Conservation (phyloP, 768 basidiomycete genomes). For the Suillus clintonianus region DNA sequence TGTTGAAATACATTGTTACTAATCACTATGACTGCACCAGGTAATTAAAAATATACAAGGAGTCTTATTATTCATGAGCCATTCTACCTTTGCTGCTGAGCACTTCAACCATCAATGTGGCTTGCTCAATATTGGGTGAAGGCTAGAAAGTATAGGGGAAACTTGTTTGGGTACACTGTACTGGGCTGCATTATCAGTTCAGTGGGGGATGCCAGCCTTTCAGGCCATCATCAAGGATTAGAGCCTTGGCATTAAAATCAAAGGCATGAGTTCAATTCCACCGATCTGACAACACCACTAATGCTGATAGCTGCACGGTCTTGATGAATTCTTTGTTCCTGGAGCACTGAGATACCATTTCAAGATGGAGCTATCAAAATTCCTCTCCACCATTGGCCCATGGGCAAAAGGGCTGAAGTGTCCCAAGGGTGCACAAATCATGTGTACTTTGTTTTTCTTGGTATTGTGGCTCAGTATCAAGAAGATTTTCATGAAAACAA, state of each 20-base stretch:
- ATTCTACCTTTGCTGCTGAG: neutral
- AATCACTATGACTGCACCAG: too few relatives aligned
- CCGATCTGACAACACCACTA: neutral
- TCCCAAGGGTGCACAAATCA: constrained; percentile 22
- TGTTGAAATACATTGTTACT: too few relatives aligned
- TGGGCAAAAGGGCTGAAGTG: constrained; percentile 23
- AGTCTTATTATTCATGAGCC: constrained; percentile 6
- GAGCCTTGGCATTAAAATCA: neutral
- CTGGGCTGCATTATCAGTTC: constrained; percentile 12
- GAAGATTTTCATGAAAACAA: constrained; percentile 13
- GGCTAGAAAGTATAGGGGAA: constrained; percentile 20
- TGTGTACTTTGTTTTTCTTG: constrained; percentile 27
- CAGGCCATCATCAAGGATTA: constrained; percentile 8
- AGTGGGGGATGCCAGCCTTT: constrained; percentile 16
- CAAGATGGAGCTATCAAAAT: constrained; percentile 8
- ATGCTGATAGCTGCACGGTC: neutral
- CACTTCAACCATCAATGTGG: neutral
- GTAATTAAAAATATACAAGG: too few relatives aligned
- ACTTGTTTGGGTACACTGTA: constrained; percentile 25
- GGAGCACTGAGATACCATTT: neutral
- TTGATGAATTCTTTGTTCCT: neutral
- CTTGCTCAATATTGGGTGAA: constrained; percentile 1
- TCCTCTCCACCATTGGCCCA: constrained; percentile 12
- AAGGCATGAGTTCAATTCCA: neutral
- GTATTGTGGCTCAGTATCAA: constrained; percentile 10